Evolutionary conservation across 495 filamentous ascomycete species (phyloP).

Genomic region (Amorphotheca resinae): DNA sequence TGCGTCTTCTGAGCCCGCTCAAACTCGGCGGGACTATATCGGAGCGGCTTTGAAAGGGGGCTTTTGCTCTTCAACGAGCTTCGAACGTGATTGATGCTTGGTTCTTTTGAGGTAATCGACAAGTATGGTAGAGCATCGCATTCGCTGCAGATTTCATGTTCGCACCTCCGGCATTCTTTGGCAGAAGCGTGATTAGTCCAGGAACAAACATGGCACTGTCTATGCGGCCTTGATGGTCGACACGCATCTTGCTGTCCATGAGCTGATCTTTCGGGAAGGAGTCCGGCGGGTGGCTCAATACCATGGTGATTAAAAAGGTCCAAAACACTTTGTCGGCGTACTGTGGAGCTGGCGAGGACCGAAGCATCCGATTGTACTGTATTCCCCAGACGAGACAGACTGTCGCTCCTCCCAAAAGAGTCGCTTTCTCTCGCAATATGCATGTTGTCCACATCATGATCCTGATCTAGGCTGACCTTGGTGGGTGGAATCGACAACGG

Average conservation of each 20-base stretch:
- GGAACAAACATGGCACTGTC: too few relatives aligned
- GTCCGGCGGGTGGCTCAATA: constrained; percentile 13
- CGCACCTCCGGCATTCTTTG: constrained; percentile 12
- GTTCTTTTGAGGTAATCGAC: background rate
- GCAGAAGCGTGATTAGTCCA: constrained; percentile 3
- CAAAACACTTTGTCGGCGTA: constrained; percentile 16
- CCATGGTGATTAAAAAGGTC: constrained; percentile 20
- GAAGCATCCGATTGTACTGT: constrained; percentile 1
- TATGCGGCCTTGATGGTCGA: background rate
- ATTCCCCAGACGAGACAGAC: background rate
- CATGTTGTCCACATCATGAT: background rate
- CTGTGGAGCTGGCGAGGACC: constrained; percentile 10
- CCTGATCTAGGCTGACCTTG: background rate
- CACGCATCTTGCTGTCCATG: background rate
- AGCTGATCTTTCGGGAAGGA: background rate
- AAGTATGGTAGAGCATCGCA: constrained; percentile 9
- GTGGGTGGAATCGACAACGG: too few relatives aligned
- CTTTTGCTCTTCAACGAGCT: too few relatives aligned
- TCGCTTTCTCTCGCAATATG: constrained; percentile 1
- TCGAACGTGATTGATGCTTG: too few relatives aligned
- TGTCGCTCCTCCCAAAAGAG: constrained; percentile 7
- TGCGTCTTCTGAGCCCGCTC: too few relatives aligned
- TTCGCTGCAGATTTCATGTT: constrained; percentile 11
- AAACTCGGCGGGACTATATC: too few relatives aligned
- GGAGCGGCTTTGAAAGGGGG: too few relatives aligned